Evolutionary conservation across 805 yeast genomes (phyloP), one percentile per base, ranked within the genome.

Genomic region (Priceomyces melissophilus): DNA sequence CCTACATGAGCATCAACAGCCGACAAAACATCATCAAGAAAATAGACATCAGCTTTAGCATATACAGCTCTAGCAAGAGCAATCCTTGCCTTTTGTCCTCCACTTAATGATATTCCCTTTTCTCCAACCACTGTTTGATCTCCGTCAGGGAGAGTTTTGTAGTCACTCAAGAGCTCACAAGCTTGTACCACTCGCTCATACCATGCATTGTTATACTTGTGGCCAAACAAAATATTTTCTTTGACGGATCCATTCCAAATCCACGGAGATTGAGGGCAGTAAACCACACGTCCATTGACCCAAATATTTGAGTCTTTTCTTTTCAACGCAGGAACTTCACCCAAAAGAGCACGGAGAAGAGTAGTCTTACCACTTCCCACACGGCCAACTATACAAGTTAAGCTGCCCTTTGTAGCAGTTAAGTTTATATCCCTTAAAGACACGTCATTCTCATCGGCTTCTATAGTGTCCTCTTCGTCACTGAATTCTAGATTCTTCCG

Each of bases 1-100:
- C 71, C 72, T 32, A 68, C 73, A 47, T 68, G 73, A 11, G 71
- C 55, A 46, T 68, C 73, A 17, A 68, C 73, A 17, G 73, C 73
- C 35, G 71, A 64, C 40, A 68, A 55, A n/a, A 67, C 50, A 44
- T 67, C 73, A 40, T 68, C 73, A 13, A 68, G 49, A n/a, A 68
- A 46, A 44, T 64, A 65, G 20, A 66, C 53, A 30, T 65, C 72
- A 4, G 72, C 68, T 35, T 68, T 58, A 3, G 71, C 49, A 43
- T 68, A 68, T 4, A 68, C 71, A 6, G 72, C 72, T 46, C 73
- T 54, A 2, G 73, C 73, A 34, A 68, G 53, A 6, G 71, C 58
- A 28, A 68, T 53, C 27, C 73, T 54, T 3, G 73, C 73, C 44
- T 67, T 68, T 46, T 68, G 73, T 23, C 73, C 73, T 3, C 73